Conservation (phyloP, 2,329 filamentous ascomycete genomes). For the Fusarium citri region DNA sequence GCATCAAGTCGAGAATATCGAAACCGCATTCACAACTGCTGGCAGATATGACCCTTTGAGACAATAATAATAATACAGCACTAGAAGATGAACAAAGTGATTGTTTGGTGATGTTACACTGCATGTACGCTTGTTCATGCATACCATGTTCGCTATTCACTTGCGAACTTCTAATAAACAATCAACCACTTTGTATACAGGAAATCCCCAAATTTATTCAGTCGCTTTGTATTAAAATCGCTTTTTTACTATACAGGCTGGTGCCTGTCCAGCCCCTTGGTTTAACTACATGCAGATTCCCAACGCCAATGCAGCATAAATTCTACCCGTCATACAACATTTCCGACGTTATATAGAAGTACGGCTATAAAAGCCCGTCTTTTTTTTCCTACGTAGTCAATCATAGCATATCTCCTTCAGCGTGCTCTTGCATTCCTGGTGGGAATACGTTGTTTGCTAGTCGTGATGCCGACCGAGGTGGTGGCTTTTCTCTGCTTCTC, state of each 20-base stretch:
- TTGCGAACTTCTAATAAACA: background rate
- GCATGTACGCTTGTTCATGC: background rate
- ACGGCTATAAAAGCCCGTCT: background rate
- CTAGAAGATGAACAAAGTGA: background rate
- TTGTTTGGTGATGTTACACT: background rate
- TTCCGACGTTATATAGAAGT: constrained; percentile 19
- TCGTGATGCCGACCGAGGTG: constrained; percentile 57
- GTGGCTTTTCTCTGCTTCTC: constrained; percentile 50
- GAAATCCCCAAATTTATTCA: background rate
- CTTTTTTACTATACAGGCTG: constrained; percentile 1
- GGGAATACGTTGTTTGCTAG: constrained; percentile 52
- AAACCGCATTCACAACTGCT: background rate
- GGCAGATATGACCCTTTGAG: background rate
- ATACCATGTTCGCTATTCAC: background rate
- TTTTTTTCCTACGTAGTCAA: constrained; percentile 1
- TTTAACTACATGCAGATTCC: constrained; percentile 7
- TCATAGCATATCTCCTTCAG: constrained; percentile 54
- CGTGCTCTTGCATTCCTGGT: constrained; percentile 50
- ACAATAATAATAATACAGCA: background rate
- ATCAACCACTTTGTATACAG: background rate
- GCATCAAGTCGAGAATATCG: background rate
- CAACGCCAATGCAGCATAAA: constrained; percentile 26
- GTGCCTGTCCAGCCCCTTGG: background rate
- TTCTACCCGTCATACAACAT: constrained; percentile 30
- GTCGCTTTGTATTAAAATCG: constrained; percentile 3